These are phyloP conservation scores for Houttuynia cordata DNA, from an alignment of 164 flowering plant species.

Conservation along the genomic window DNA sequence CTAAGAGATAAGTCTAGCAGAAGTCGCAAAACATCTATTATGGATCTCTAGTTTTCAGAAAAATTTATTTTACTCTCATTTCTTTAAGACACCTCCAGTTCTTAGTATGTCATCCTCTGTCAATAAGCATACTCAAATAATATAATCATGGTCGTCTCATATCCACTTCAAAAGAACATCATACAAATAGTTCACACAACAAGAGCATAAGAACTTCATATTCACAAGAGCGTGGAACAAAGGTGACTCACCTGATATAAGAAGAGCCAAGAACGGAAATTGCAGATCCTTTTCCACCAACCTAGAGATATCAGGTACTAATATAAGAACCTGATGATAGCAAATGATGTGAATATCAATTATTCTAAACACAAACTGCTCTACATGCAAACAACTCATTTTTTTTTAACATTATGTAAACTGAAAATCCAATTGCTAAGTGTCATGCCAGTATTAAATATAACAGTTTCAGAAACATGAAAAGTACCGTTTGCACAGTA, in stretches of 20 bases:
- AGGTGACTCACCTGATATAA: constrained; percentile 65
- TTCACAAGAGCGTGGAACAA: neutral
- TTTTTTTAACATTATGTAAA: too few species aligned
- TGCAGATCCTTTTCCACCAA: constrained; percentile 51
- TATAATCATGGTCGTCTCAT: neutral
- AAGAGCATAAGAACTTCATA: neutral
- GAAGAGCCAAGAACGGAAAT: constrained; percentile 89
- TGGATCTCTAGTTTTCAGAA: too few species aligned
- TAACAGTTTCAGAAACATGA: too few species aligned
- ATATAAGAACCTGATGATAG: neutral
- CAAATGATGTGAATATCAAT: neutral
- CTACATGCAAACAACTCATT: neutral
- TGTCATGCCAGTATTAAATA: too few species aligned
- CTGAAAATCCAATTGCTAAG: too few species aligned
- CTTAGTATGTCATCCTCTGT: neutral
- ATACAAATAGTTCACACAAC: neutral
- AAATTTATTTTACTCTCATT: too few species aligned
- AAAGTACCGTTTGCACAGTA: constrained; percentile 9
- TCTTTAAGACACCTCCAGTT: too few species aligned
- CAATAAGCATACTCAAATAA: too few species aligned
- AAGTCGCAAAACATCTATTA: too few species aligned
- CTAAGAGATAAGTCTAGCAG: too few species aligned
- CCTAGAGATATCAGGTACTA: constrained; percentile 22
- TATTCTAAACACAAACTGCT: constrained; percentile 17
- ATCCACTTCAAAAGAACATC: neutral